Base-by-base conservation (phyloP, 2,329 filamentous ascomycete genomes). In the Aspergillus brasiliensis region DNA sequence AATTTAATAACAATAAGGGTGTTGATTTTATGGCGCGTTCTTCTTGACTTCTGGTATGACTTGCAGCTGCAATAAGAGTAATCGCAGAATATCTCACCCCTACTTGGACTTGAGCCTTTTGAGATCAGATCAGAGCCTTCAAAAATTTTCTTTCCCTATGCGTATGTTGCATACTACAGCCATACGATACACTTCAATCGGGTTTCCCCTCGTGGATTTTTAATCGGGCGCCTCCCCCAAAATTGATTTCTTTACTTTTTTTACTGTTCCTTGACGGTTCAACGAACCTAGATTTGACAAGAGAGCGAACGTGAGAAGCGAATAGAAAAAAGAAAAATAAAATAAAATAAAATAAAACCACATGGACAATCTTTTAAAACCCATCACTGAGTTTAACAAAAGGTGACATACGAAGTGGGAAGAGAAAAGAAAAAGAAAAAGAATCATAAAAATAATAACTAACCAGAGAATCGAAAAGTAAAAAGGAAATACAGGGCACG, bases 11-110 rank as follows among this genome's bases (percentile, higher is more conserved):
- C 19, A 15, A 49, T 27, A 27, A 55, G 34, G n/a, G 37, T 54
- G 44, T 25, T 13, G 31, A 31, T 23, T 5, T 54, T 42, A 7
- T 51, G 17, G 13, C 48, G 37, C 31, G 31, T 53, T 37, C 47
- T 58, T 46, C 40, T 42, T 42, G 42, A 25, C 51, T 34, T 60
- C 38, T 47, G 40, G 56, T 62, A 66, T 67, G 63, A 67, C 62
- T 64, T 62, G 63, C 65, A 67, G 60, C 60, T 67, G 60, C 63
- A 65, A 57, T 57, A 49, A 64, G 46, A 62, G 60, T 62, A 55
- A 67, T 63, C 60, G 46, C 31, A 49, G 46, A 49, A 49, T 49
- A 49, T 15, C 15, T 49, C 25, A 19, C 17, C 23, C n/a, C 46
- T 31, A 48, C 44, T 25, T 48, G 21, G 21, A 48, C 8, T 6